Evolutionary conservation across 2,329 filamentous ascomycete genomes (phyloP), one percentile per base, ranked within the genome.

Genomic region (Hypoxylon sp.): DNA sequence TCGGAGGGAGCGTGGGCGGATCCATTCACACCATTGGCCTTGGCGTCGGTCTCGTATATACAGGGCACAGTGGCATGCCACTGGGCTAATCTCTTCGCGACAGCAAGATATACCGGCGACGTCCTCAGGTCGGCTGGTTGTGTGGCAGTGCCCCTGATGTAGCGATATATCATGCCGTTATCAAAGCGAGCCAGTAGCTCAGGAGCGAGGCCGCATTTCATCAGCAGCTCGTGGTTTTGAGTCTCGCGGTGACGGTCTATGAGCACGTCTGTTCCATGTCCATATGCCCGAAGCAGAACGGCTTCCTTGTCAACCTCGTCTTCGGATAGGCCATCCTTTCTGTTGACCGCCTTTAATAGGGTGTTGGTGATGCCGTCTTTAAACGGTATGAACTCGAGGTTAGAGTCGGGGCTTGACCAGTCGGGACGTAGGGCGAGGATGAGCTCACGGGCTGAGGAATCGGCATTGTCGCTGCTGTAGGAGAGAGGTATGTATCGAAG

Each of bases 281-380:
- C 95, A 76, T 97, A 99, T 61, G 95, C 95, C 67, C 95, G 87
- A 70, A 99, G 84, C 63, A 99, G 82, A 66, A 98, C 86, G 27
- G 95, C 90, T 65, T 96, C 91, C 60, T 84, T 83, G 51, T 74
- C 71, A 68, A 89, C 80, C 68, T 90, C 80, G 55, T 87, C 80
- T 55, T 86, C 77, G 23, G 86, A 84, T 61, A 83, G 77, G 47
- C 85, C 88, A 11, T 85, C 81, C 54, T 81, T 81, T 65, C 81
- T 84, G 73, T 91, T 91, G 71, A 90, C 77, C n/a, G 88, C 87
- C 74, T 93, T 93, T 63, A 92, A 81, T 45, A 94, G 80, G 46
- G 93, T 98, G 77, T 99, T 99, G 66, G 95, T 99, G 78, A 98
- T 99, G 72, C 95, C 95, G 71, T 99, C 95, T 33, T 92, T 99